A percentile compares a stretch with the other conserved stretches of the same genome.
Evolutionary conservation across 192 early-diverging fungal species (phyloP).

Genomic region (Piromyces sp.): DNA sequence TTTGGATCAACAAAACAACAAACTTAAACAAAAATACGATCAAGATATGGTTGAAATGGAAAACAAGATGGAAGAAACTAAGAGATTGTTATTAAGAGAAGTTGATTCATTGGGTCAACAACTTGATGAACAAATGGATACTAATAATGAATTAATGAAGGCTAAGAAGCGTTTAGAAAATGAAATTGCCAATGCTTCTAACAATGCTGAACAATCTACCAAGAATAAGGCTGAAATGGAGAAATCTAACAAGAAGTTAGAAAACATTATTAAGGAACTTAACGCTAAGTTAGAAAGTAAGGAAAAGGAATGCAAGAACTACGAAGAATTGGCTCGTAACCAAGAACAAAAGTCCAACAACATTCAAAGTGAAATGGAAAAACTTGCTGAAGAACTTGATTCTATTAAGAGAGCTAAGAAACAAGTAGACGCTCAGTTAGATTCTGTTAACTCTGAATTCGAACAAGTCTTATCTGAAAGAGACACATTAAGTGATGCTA

Average conservation of each 20-base stretch:
- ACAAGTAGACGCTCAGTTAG: slow-evolving; percentile 46
- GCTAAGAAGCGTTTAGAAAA: slow-evolving; percentile 39
- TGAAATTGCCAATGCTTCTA: slow-evolving; percentile 37
- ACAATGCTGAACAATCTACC: slow-evolving; percentile 32
- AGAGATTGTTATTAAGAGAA: slow-evolving; percentile 45
- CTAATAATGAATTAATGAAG: slow-evolving; percentile 41
- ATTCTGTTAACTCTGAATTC: slow-evolving; percentile 48
- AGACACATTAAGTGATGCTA: slow-evolving; percentile 35
- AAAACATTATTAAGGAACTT: slow-evolving; percentile 27
- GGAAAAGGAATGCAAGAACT: slow-evolving; percentile 33
- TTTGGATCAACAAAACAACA: slow-evolving; percentile 46
- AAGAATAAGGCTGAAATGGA: slow-evolving; percentile 51
- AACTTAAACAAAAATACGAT: slow-evolving; percentile 45
- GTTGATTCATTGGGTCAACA: slow-evolving; percentile 37
- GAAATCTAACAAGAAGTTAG: slow-evolving; percentile 36
- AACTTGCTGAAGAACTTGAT: slow-evolving; percentile 38
- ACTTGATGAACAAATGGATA: slow-evolving; percentile 22
- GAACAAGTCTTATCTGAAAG: slow-evolving; percentile 50
- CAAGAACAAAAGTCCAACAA: slow-evolving; percentile 52
- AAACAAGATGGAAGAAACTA: slow-evolving; percentile 46
- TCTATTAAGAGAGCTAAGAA: slow-evolving; percentile 37
- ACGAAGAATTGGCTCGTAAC: slow-evolving; percentile 49
- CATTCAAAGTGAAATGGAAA: slow-evolving; percentile 40
- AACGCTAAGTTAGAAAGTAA: slow-evolving; percentile 40
- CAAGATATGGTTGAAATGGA: slow-evolving; percentile 46